A percentile compares a stretch with the other conserved stretches of the same genome.
phyloP scores from a whole-genome alignment of 805 yeast genomes.

The Lipomyces lipofer region DNA sequence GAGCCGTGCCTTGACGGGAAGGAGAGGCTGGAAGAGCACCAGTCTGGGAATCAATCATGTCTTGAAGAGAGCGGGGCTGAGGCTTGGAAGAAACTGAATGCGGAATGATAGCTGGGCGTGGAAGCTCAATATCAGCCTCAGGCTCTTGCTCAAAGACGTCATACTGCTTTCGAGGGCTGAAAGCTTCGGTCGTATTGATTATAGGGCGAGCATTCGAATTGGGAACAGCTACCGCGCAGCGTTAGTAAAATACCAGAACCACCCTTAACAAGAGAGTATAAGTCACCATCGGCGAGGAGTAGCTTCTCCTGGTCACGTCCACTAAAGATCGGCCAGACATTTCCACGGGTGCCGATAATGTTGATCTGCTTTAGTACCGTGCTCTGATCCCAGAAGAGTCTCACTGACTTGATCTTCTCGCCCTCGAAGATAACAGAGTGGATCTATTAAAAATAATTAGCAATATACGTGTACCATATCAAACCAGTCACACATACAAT shows the following conservation, averaged over 20 bases:
- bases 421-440: constrained; percentile 22
- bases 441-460: constrained; percentile 4
- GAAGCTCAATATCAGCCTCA: constrained; percentile 27
- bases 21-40: constrained; percentile 18
- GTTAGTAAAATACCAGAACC: too few species aligned
- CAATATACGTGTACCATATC: neutral
- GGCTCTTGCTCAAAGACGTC: constrained; percentile 25
- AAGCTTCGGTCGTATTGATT: neutral
- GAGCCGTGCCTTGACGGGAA: constrained; percentile 18
- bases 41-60: constrained; percentile 20
- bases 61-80: constrained; percentile 24
- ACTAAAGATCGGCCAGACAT: constrained; percentile 35
- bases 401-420: constrained; percentile 27
- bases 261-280: too few species aligned
- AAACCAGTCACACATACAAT: constrained; percentile 15
- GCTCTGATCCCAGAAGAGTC: constrained; percentile 36
- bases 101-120: constrained; percentile 28
- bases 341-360: constrained; percentile 37
- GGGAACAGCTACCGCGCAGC: constrained; percentile 1
- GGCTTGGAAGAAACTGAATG: constrained; percentile 31
- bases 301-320: constrained; percentile 32
- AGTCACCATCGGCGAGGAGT: constrained; percentile 12
- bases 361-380: constrained; percentile 36
- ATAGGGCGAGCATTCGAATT: constrained; percentile 13
- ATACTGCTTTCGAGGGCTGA: constrained; percentile 9